phyloP scores from a whole-genome alignment of 257 asterid genomes.

The Salvia hispanica region DNA sequence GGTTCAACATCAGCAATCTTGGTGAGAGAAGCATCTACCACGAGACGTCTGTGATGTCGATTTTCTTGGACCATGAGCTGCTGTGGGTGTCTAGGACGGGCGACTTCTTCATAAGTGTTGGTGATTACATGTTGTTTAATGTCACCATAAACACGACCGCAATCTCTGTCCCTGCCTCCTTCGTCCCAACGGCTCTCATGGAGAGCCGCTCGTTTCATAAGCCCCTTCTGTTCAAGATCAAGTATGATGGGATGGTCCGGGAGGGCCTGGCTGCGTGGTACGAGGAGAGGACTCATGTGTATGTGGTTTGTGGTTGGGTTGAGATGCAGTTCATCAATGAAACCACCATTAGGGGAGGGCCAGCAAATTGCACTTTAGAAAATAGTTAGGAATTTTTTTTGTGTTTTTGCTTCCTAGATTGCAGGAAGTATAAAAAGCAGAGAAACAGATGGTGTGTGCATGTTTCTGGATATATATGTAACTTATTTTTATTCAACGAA shows the following conservation, averaged over 20 bases:
- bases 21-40: slow-evolving; percentile 47
- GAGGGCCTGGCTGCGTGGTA: slow-evolving; percentile 56
- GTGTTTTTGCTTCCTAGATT: background rate
- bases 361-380: slow-evolving; percentile 46
- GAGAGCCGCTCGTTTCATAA: slow-evolving; percentile 44
- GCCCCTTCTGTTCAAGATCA: slow-evolving; percentile 47
- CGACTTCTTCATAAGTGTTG: slow-evolving; percentile 40
- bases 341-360: slow-evolving; percentile 48
- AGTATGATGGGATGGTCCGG: slow-evolving; percentile 54
- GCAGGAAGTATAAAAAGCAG: background rate
- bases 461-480: slow-evolving; percentile 3
- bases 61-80: slow-evolving; percentile 53
- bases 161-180: slow-evolving; percentile 48
- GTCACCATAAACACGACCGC: slow-evolving; percentile 40
- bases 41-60: slow-evolving; percentile 47
- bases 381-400: slow-evolving; percentile 22
- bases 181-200: slow-evolving; percentile 45
- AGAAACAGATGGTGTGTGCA: background rate
- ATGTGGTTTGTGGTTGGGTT: slow-evolving; percentile 52
- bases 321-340: slow-evolving; percentile 44
- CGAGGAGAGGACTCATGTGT: slow-evolving; percentile 44
- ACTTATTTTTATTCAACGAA: slow-evolving; percentile 37
- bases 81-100: slow-evolving; percentile 48
- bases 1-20: slow-evolving; percentile 42
- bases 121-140: slow-evolving; percentile 33